Percentiles rank a stretch among this genome's conserved stretches.
Evolutionary conservation across 192 early-diverging fungal genomes (phyloP).

Genomic region (Lobosporangium transversale): DNA sequence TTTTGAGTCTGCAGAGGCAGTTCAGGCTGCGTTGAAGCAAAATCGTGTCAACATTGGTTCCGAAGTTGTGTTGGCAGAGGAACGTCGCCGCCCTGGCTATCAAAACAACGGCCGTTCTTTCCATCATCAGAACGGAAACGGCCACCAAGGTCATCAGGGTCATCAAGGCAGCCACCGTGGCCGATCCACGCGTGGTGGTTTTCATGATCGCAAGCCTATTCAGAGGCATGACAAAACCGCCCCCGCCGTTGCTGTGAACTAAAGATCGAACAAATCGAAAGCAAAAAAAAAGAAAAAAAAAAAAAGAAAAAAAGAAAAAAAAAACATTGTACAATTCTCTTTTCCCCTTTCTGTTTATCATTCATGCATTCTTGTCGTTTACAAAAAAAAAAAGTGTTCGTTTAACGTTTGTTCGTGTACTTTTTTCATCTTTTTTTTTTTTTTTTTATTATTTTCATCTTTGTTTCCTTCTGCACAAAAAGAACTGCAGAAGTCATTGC

Average conservation of each 20-base stretch:
- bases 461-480: conserved; percentile 1
- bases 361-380: conserved; percentile 12
- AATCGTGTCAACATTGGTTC: conserved; percentile 55
- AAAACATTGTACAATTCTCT: conserved; percentile 39
- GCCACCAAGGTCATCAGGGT: conserved; percentile 24
- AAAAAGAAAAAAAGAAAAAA: no score
- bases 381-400: background rate
- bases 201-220: conserved; percentile 29
- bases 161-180: conserved; percentile 22
- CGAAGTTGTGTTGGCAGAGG: conserved; percentile 58
- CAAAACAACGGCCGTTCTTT: conserved; percentile 12
- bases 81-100: conserved; percentile 40
- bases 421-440: conserved; percentile 8
- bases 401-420: conserved; percentile 1
- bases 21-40: conserved; percentile 71
- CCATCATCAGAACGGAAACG: conserved; percentile 15
- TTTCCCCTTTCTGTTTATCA: conserved; percentile 6
- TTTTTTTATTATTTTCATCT: conserved; percentile 1
- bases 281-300: no score
- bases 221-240: conserved; percentile 29
- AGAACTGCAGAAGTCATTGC: background rate
- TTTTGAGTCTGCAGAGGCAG: conserved; percentile 68
- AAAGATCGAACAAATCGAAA: conserved; percentile 3
- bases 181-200: conserved; percentile 22
- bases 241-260: conserved; percentile 37